These are phyloP conservation scores for Phanerochaete carnosa DNA, from an alignment of 768 basidiomycete species.

Conservation along the genomic window DNA sequence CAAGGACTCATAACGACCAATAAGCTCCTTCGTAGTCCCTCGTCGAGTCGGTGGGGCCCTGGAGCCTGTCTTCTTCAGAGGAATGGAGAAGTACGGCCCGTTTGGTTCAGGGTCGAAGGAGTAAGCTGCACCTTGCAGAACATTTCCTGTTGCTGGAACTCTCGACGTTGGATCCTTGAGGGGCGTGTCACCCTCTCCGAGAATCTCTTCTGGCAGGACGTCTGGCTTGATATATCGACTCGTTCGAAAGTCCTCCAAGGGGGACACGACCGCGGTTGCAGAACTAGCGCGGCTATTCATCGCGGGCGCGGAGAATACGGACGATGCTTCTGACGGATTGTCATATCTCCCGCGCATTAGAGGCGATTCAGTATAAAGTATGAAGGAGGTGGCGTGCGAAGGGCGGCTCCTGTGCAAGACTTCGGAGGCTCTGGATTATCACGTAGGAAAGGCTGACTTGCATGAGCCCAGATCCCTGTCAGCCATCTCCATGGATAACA, in stretches of 20 bases:
- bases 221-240: constrained; percentile 7
- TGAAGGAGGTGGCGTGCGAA: not conserved
- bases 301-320: not conserved
- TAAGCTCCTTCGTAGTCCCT: constrained; percentile 47
- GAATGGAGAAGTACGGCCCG: constrained; percentile 16
- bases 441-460: too few species aligned
- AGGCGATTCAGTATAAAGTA: not conserved
- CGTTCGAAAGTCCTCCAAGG: constrained; percentile 5
- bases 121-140: not conserved
- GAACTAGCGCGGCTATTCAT: constrained; percentile 10
- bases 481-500: too few species aligned
- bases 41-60: constrained; percentile 15
- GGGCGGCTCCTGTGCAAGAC: too few species aligned
- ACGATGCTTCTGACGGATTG: constrained; percentile 1
- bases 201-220: not conserved
- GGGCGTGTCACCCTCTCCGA: not conserved
- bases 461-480: too few species aligned
- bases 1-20: constrained; percentile 52
- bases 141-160: not conserved
- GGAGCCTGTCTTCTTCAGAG: not conserved
- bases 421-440: too few species aligned
- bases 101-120: constrained; percentile 9
- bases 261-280: constrained; percentile 2
- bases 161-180: not conserved
- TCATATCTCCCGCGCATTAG: not conserved